phyloP scores from a whole-genome alignment of 208 protist species.

The Trypanosoma congolense region DNA sequence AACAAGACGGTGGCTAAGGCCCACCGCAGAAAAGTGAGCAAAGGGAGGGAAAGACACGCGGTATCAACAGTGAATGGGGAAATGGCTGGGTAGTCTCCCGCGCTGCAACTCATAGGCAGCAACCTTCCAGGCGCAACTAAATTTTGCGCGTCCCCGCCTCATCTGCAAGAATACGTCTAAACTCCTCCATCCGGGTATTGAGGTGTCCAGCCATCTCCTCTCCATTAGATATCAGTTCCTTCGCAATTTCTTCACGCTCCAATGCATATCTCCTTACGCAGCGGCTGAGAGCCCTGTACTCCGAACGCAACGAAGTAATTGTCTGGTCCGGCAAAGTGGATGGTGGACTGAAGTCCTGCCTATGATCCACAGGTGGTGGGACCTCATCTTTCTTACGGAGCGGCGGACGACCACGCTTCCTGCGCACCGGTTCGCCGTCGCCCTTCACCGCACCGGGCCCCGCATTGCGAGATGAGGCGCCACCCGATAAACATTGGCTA shows the following conservation, averaged over 20 bases:
- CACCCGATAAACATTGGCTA: constrained; percentile 17
- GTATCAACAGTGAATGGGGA: too few relatives aligned
- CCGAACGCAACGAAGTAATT: constrained; percentile 1
- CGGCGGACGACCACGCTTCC: constrained; percentile 11
- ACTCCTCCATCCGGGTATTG: constrained; percentile 15
- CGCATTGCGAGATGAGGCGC: not conserved
- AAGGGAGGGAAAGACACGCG: too few relatives aligned
- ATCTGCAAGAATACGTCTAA: constrained; percentile 1
- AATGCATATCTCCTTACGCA: constrained; percentile 14
- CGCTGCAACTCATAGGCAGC: too few relatives aligned
- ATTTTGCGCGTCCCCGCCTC: not conserved
- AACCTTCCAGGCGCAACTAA: too few relatives aligned
- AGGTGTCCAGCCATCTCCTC: constrained; percentile 18
- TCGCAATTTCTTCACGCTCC: constrained; percentile 27
- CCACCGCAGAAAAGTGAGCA: too few relatives aligned
- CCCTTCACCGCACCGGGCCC: not conserved
- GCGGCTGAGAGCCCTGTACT: constrained; percentile 10
- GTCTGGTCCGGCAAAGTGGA: constrained; percentile 8
- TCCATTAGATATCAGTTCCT: constrained; percentile 23
- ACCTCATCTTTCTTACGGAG: not conserved
- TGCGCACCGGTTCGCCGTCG: not conserved
- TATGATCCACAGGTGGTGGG: not conserved
- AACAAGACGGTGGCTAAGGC: too few relatives aligned
- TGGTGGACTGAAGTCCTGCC: not conserved
- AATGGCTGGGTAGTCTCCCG: too few relatives aligned